phyloP scores from a whole-genome alignment of 768 basidiomycete genomes.

The Zangia roseola region DNA sequence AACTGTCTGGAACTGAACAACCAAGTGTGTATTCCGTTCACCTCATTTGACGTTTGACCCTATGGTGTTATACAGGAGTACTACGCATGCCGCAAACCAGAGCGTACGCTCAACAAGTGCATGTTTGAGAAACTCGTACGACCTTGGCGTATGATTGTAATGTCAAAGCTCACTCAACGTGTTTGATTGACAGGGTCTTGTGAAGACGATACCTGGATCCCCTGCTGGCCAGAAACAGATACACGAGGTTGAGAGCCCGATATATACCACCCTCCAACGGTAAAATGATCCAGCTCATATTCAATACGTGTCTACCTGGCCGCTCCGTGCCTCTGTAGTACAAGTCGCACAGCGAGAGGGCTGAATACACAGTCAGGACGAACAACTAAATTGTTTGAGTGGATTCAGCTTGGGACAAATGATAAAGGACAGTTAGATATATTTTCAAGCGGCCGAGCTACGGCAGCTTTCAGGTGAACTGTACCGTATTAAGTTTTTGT shows the following conservation, averaged over 20 bases:
- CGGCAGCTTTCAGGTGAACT: too few relatives aligned
- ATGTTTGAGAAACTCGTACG: slow-evolving; percentile 94
- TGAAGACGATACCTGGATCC: slow-evolving; percentile 87
- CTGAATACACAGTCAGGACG: not conserved
- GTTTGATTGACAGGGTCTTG: slow-evolving; percentile 64
- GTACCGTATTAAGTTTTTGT: too few relatives aligned
- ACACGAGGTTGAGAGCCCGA: slow-evolving; percentile 84
- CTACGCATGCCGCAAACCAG: slow-evolving; percentile 84
- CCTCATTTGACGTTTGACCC: not conserved
- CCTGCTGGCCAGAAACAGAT: slow-evolving; percentile 79
- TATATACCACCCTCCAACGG: slow-evolving; percentile 85
- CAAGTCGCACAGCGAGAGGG: slow-evolving; percentile 1
- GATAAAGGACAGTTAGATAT: too few relatives aligned
- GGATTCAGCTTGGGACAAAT: too few relatives aligned
- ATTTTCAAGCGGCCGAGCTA: too few relatives aligned
- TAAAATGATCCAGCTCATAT: slow-evolving; percentile 32
- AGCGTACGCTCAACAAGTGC: slow-evolving; percentile 86
- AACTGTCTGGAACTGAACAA: slow-evolving; percentile 92
- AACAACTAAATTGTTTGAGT: not conserved
- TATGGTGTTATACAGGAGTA: slow-evolving; percentile 59
- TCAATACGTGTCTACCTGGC: not conserved
- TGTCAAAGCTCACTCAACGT: not conserved
- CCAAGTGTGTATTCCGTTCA: slow-evolving; percentile 62
- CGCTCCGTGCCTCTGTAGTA: slow-evolving; percentile 17
- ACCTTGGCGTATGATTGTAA: slow-evolving; percentile 15